phyloP scores from a whole-genome alignment of 768 basidiomycete species.

The Cystobasidiopsis lactophilus region DNA sequence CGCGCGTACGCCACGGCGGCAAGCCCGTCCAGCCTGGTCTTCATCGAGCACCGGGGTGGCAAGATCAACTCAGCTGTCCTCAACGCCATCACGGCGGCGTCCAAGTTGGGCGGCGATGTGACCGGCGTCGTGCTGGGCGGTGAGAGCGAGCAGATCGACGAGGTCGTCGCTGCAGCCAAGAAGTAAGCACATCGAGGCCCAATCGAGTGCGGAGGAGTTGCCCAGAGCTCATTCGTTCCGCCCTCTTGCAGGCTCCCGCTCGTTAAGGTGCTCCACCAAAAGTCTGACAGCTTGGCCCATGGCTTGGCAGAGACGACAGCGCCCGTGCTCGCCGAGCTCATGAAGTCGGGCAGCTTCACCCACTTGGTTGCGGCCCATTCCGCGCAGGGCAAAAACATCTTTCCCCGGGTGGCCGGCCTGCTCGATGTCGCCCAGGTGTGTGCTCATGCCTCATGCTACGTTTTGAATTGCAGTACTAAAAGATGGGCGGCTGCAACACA shows the following conservation, averaged over 20 bases:
- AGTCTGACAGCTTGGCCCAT: conserved; percentile 45
- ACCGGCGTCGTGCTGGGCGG: conserved; percentile 55
- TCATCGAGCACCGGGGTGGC: conserved; percentile 66
- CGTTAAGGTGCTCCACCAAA: conserved; percentile 43
- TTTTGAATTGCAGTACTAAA: neutral
- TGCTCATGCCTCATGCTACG: conserved; percentile 2
- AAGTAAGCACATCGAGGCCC: conserved; percentile 33
- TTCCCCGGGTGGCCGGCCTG: conserved; percentile 73
- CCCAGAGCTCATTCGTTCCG: no score
- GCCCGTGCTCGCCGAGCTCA: conserved; percentile 49
- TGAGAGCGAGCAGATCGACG: conserved; percentile 38
- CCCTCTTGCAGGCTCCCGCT: conserved; percentile 24
- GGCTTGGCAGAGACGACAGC: conserved; percentile 55
- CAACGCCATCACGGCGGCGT: conserved; percentile 77
- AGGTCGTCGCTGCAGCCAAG: conserved; percentile 51
- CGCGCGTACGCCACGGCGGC: neutral
- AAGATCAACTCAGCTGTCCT: conserved; percentile 62
- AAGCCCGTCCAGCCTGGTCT: conserved; percentile 42
- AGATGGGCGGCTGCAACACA: conserved; percentile 1
- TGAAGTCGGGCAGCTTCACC: conserved; percentile 40
- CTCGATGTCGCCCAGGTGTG: conserved; percentile 56
- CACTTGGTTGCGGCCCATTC: conserved; percentile 85
- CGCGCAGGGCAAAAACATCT: conserved; percentile 70
- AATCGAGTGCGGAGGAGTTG: neutral
- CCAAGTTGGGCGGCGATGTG: conserved; percentile 62